Base-by-base conservation (phyloP, 2,329 filamentous ascomycete genomes). In the Beauveria pseudobassiana region DNA sequence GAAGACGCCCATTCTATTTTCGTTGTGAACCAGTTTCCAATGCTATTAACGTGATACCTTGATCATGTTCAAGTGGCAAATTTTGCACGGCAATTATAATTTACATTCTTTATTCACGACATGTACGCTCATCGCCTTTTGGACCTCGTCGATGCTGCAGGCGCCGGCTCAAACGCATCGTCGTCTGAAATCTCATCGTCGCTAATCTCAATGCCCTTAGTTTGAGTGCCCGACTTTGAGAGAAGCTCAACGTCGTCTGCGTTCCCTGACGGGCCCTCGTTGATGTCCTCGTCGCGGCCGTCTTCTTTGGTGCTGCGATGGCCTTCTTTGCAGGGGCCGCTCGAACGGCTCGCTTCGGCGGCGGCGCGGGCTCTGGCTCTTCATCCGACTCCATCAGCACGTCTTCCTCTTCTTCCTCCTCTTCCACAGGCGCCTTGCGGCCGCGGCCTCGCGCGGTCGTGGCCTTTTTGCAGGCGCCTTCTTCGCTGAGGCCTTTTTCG, bases 141-240 rank as follows among this genome's bases (percentile, higher is more conserved):
- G 6, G 71, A 71, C 59, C 72, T 66, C n/a, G 67, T 71, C 20
- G 73, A 65, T 14, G 69, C 51, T 24, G 71, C 65, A 0, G 78
- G 78, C 55, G 79, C 76, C 6, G 81, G 76, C 70, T 87, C 83
- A 70, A 88, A 87, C 0, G 78, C 74, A 70, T 85, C 82, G 49
- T 86, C 83, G 62, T 85, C 83, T 0, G 81, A 84, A 50, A 88
- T 86, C 70, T 87, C 85, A 68, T 88, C 85, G 63, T 87, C 84
- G 64, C 85, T 87, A 59, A 87, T 81, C 68, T 87, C 83, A 18
- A 83, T 68, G n/a, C 78, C 76, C 43, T 79, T 76, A 40, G 78
- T 72, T 64, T 81, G 78, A 34, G 77, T 75, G 8, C 73, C 71
- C 3, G 75, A 72, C 64, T 72, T 65, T 81, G 75, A 10, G 78